phyloP scores from a whole-genome alignment of 2,329 filamentous ascomycete genomes.

The Penicillium sp. region DNA sequence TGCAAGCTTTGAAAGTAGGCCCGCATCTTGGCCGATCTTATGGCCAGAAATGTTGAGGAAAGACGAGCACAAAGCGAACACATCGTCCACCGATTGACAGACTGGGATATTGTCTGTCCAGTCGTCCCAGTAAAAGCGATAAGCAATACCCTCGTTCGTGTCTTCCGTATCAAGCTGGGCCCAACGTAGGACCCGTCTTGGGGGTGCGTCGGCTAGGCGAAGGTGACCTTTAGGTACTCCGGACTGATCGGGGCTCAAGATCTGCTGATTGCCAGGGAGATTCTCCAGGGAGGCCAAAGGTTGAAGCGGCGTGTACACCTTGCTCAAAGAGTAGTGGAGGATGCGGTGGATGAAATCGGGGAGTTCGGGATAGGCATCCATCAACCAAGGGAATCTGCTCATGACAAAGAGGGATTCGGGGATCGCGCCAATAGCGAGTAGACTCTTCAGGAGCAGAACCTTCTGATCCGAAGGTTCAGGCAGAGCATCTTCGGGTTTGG shows the following conservation, averaged over 20 bases:
- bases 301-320: conserved; percentile 64
- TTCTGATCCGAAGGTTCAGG: conserved; percentile 87
- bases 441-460: conserved; percentile 76
- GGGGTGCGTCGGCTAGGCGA: conserved; percentile 60
- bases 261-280: conserved; percentile 55
- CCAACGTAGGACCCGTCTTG: conserved; percentile 77
- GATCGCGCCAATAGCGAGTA: conserved; percentile 87
- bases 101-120: conserved; percentile 93
- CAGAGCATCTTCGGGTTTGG: conserved; percentile 52
- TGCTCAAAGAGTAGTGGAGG: conserved; percentile 76
- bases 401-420: conserved; percentile 92
- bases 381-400: conserved; percentile 89
- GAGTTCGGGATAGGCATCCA: conserved; percentile 81
- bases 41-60: conserved; percentile 84
- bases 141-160: conserved; percentile 72
- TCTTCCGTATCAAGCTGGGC: conserved; percentile 78
- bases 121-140: conserved; percentile 96
- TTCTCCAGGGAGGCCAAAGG: conserved; percentile 50
- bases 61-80: conserved; percentile 83
- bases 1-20: conserved; percentile 78
- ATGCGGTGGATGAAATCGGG: conserved; percentile 83
- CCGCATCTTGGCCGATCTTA: conserved; percentile 82
- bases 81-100: conserved; percentile 86
- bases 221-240: conserved; percentile 71
- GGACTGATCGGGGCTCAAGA: conserved; percentile 64